Conservation (phyloP, 257 asterid species). For the Ballota nigra region DNA sequence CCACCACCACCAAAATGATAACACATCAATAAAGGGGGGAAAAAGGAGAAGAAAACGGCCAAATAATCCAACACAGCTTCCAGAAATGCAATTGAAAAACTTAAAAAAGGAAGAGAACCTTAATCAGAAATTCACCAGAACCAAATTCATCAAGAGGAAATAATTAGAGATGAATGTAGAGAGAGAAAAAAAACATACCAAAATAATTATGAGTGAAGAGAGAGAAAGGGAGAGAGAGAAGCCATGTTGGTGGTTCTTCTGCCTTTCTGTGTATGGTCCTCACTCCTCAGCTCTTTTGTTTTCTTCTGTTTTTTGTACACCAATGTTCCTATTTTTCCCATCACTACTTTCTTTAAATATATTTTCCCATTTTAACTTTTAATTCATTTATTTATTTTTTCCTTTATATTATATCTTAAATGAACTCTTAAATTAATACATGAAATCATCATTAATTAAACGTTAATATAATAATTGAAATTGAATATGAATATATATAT, state of each 20-base stretch:
- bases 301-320: slow-evolving; percentile 24
- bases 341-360: background rate
- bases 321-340: slow-evolving; percentile 25
- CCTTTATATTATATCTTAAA: background rate
- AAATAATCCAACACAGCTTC: slow-evolving; percentile 15
- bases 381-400: background rate
- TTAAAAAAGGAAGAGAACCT: background rate
- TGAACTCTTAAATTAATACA: no score
- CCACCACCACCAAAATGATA: background rate
- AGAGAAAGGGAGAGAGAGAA: slow-evolving; percentile 41
- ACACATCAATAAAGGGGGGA: background rate
- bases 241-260: slow-evolving; percentile 41
- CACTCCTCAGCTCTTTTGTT: slow-evolving; percentile 43
- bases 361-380: background rate
- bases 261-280: slow-evolving; percentile 41
- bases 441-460: no score
- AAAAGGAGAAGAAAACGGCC: background rate
- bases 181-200: slow-evolving; percentile 28
- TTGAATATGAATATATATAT: no score
- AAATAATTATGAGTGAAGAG: slow-evolving; percentile 39
- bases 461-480: no score
- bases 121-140: slow-evolving; percentile 18
- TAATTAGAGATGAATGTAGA: slow-evolving; percentile 6
- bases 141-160: background rate
- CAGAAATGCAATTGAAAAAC: background rate